Evolutionary conservation across 805 yeast species (phyloP).

Genomic region (Saccharomycopsis amapae): DNA sequence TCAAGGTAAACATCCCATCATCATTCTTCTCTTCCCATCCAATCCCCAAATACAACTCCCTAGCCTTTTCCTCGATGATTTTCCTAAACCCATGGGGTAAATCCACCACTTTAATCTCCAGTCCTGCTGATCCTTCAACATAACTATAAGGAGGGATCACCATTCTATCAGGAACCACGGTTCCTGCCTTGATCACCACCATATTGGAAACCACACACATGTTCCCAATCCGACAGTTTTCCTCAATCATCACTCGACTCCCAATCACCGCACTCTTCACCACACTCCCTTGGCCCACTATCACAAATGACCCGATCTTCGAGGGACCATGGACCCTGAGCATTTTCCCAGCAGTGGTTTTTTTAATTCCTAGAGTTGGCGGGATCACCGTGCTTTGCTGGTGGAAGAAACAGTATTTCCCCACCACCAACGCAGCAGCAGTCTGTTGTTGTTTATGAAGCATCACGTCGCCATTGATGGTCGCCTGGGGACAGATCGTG

Average conservation of each 20-base stretch:
- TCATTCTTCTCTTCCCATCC: background rate
- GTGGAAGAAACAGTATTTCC: slow-evolving; percentile 36
- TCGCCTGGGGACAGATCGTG: slow-evolving; percentile 31
- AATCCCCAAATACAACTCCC: slow-evolving; percentile 20
- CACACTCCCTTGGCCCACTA: slow-evolving; percentile 30
- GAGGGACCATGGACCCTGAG: slow-evolving; percentile 25
- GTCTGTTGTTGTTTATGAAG: background rate
- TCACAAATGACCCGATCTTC: slow-evolving; percentile 38
- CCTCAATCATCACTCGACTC: slow-evolving; percentile 40
- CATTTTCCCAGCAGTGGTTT: background rate
- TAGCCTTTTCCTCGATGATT: slow-evolving; percentile 18
- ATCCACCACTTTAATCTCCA: slow-evolving; percentile 16
- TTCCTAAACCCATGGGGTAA: slow-evolving; percentile 23
- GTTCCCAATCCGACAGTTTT: slow-evolving; percentile 31
- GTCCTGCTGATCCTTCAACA: slow-evolving; percentile 25
- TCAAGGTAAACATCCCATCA: background rate
- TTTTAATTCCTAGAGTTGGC: slow-evolving; percentile 21
- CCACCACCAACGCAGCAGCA: slow-evolving; percentile 31
- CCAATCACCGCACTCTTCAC: slow-evolving; percentile 37
- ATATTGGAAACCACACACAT: slow-evolving; percentile 39
- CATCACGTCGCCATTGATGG: slow-evolving; percentile 30
- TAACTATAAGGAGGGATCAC: slow-evolving; percentile 44
- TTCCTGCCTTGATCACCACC: slow-evolving; percentile 36
- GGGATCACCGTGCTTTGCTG: slow-evolving; percentile 28
- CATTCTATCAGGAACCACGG: slow-evolving; percentile 34